Percentiles rank a stretch among this genome's conserved stretches.
Evolutionary conservation across 2,329 filamentous ascomycete genomes (phyloP).

Genomic region (Stagonosporopsis chrysanthemi): DNA sequence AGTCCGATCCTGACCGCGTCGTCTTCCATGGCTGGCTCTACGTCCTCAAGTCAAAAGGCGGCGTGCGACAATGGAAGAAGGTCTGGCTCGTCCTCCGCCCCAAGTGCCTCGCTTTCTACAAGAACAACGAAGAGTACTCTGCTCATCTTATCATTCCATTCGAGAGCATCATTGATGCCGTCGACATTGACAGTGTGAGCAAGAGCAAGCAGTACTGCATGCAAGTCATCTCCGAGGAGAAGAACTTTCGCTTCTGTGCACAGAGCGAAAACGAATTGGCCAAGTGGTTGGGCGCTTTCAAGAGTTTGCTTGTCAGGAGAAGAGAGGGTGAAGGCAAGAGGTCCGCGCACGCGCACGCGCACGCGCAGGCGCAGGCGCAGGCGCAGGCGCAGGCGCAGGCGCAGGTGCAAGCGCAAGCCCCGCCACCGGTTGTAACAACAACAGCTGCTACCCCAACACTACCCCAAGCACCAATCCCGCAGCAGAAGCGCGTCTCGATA

Average conservation of each 20-base stretch:
- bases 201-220: conserved; percentile 85
- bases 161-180: conserved; percentile 81
- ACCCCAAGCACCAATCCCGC: background rate
- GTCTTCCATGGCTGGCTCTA: conserved; percentile 92
- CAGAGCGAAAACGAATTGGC: conserved; percentile 82
- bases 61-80: conserved; percentile 92
- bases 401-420: background rate
- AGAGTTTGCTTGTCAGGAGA: conserved; percentile 79
- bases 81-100: conserved; percentile 91
- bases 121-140: conserved; percentile 88
- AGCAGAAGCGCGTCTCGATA: conserved; percentile 6
- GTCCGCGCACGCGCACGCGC: background rate
- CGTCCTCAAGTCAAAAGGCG: conserved; percentile 80
- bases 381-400: too few species aligned
- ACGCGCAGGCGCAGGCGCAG: background rate
- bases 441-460: conserved; percentile 16
- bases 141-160: conserved; percentile 83
- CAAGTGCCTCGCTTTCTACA: conserved; percentile 87
- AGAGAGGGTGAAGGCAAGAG: conserved; percentile 56
- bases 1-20: conserved; percentile 78
- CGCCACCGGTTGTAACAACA: conserved; percentile 1
- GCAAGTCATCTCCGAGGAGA: conserved; percentile 93
- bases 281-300: conserved; percentile 87
- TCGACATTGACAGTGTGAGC: conserved; percentile 89
- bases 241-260: conserved; percentile 62